A percentile compares a stretch with the other conserved stretches of the same genome.
Conservation (phyloP, 805 yeast species). For the Wickerhamiella alocasiicola region DNA sequence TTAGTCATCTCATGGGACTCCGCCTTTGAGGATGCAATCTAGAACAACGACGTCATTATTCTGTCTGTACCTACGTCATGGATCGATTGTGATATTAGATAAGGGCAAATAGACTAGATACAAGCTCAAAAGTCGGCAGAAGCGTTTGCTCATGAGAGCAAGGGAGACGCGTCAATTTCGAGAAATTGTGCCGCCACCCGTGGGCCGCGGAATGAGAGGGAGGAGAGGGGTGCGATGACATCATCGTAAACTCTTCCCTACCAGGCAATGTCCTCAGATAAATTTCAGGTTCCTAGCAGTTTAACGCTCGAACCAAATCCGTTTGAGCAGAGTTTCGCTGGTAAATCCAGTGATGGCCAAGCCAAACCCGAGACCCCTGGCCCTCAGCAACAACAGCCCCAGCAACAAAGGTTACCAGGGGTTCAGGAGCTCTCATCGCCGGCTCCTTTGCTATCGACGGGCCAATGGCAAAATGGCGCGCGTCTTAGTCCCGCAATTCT, state of each 20-base stretch:
- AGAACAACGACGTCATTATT: too few species aligned
- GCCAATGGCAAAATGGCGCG: slow-evolving; percentile 4
- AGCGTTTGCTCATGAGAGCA: too few species aligned
- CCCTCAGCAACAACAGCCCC: slow-evolving; percentile 5
- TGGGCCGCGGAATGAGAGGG: too few species aligned
- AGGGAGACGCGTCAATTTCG: too few species aligned
- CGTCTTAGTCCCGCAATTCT: slow-evolving; percentile 24
- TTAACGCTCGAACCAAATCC: slow-evolving; percentile 88
- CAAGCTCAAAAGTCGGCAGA: too few species aligned
- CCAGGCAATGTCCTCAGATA: slow-evolving; percentile 3
- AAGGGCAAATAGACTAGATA: too few species aligned
- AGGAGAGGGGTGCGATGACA: too few species aligned
- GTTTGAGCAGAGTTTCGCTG: slow-evolving; percentile 87
- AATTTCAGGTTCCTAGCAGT: slow-evolving; percentile 22
- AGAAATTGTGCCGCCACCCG: too few species aligned
- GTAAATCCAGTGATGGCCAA: slow-evolving; percentile 23
- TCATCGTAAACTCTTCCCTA: slow-evolving; percentile 4
- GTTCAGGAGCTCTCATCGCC: slow-evolving; percentile 24
- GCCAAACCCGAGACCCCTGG: neutral
- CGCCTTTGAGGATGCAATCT: too few species aligned
- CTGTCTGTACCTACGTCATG: too few species aligned
- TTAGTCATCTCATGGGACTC: too few species aligned
- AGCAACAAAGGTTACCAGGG: slow-evolving; percentile 18
- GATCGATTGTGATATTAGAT: too few species aligned
- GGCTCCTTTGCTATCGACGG: slow-evolving; percentile 17